phyloP scores from a whole-genome alignment of 805 yeast species.

The Wickerhamomyces chambardii region DNA sequence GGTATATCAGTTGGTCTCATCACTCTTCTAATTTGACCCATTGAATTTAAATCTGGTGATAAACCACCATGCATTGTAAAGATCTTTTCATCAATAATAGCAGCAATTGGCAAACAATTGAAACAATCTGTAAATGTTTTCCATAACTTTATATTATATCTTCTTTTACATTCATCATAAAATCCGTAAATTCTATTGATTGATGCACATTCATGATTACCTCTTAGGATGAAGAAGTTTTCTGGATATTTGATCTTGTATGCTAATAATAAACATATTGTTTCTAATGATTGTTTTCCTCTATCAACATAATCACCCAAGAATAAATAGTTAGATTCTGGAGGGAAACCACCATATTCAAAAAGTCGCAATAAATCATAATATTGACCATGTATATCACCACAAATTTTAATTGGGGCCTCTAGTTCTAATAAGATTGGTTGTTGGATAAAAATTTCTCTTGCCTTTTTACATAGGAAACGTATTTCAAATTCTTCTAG shows the following conservation, averaged over 20 bases:
- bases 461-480: slow-evolving; percentile 92
- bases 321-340: slow-evolving; percentile 93
- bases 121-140: slow-evolving; percentile 98
- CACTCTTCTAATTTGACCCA: slow-evolving; percentile 98
- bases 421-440: slow-evolving; percentile 93
- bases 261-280: slow-evolving; percentile 88
- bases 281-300: slow-evolving; percentile 95
- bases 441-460: slow-evolving; percentile 96
- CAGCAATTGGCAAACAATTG: slow-evolving; percentile 97
- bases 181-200: slow-evolving; percentile 97
- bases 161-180: slow-evolving; percentile 97
- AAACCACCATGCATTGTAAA: slow-evolving; percentile 99
- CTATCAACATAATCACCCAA: slow-evolving; percentile 98
- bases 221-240: slow-evolving; percentile 92
- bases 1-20: slow-evolving; percentile 99
- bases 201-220: slow-evolving; percentile 98
- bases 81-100: slow-evolving; percentile 95
- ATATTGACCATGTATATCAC: slow-evolving; percentile 98
- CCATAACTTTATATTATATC: slow-evolving; percentile 98
- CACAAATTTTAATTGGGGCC: slow-evolving; percentile 94
- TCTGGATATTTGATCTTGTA: slow-evolving; percentile 98
- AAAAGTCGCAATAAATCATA: slow-evolving; percentile 91
- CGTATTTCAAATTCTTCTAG: slow-evolving; percentile 91
- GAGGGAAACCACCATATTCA: slow-evolving; percentile 99
- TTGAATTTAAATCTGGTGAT: slow-evolving; percentile 92